A percentile compares a stretch with the other conserved stretches of the same genome.
phyloP scores from a whole-genome alignment of 345 rosid genomes.

The Excoecaria agallocha region DNA sequence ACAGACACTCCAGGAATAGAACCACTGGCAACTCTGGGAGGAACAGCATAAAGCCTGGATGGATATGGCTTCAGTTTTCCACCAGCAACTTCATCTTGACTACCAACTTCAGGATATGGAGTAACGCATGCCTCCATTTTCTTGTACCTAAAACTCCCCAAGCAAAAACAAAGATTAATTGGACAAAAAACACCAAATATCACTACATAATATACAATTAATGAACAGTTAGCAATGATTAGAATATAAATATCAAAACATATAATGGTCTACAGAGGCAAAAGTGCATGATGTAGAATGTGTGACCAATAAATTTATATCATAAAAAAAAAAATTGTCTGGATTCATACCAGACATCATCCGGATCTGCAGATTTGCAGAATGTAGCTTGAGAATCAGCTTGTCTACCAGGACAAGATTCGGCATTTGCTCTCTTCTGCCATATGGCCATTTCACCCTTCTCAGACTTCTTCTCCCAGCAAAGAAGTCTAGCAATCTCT shows the following conservation, averaged over 20 bases:
- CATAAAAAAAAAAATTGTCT: too few species aligned
- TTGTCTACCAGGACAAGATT: slow-evolving; percentile 53
- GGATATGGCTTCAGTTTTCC: slow-evolving; percentile 72
- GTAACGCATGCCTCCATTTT: slow-evolving; percentile 86
- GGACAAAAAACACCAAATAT: background rate
- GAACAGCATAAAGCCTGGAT: slow-evolving; percentile 70
- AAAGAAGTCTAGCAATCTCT: slow-evolving; percentile 77
- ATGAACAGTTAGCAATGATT: background rate
- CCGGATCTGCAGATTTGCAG: slow-evolving; percentile 66
- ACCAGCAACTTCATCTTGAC: slow-evolving; percentile 60
- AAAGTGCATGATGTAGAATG: background rate
- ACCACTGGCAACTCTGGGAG: slow-evolving; percentile 85
- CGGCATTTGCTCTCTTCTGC: slow-evolving; percentile 73
- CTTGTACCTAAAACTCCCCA: slow-evolving; percentile 66
- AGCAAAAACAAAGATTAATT: slow-evolving; percentile 16
- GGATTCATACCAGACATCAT: slow-evolving; percentile 84
- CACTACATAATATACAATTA: background rate
- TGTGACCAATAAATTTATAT: slow-evolving; percentile 11
- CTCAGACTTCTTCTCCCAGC: slow-evolving; percentile 95
- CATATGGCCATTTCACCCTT: slow-evolving; percentile 92
- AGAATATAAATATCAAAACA: background rate
- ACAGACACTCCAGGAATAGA: slow-evolving; percentile 81
- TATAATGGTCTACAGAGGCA: background rate
- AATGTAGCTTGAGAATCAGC: slow-evolving; percentile 64
- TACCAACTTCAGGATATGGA: slow-evolving; percentile 66